Evolutionary conservation across 768 basidiomycete genomes (phyloP), one percentile per base, ranked within the genome.

Genomic region (Rhizopogon vulgaris): DNA sequence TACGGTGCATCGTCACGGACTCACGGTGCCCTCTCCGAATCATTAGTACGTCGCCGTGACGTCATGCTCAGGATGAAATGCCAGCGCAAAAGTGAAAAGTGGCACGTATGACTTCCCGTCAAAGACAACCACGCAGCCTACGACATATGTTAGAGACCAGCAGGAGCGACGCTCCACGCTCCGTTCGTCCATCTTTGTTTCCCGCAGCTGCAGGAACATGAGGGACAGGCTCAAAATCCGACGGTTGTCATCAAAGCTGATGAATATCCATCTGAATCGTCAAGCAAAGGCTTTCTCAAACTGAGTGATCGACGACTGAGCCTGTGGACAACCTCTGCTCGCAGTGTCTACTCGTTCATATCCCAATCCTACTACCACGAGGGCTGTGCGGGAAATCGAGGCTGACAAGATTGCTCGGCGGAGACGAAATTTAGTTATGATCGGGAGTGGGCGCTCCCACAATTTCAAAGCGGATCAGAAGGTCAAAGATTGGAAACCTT

Each of bases 1-100:
- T 77, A 58, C 43, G 0, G 71, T 70, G 52, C 73, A 79, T 50
- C 77, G 80, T n/a, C n/a, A n/a, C n/a, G n/a, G n/a, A n/a, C n/a
- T n/a, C n/a, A n/a, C n/a, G n/a, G n/a, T 24, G 67, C 62, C 48
- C 71, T 72, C 58, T 82, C 78, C 0, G 22, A 8, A 4, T 58
- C 60, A 64, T 0, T n/a, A n/a, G 76, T 78, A 51, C 58, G 70
- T 34, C 64, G 67, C 10, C 5, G 12, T 11, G 18, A 58, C 58
- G 40, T 34, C 10, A 34, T 10, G 2, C 32, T 34, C 1, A 12
- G 32, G 32, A 34, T 34, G 4, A 12, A 32, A 34, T 34, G 12
- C 32, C 32, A 34, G 32, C 11, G 3, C 32, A 34, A 34, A 12
- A 10, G 4, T 34, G 32, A 10, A 3, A 34, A 12, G 32, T 34